Percentiles rank a stretch among this genome's conserved stretches.
Evolutionary conservation across 164 flowering plant genomes (phyloP).

Genomic region (Stephania japonica): DNA sequence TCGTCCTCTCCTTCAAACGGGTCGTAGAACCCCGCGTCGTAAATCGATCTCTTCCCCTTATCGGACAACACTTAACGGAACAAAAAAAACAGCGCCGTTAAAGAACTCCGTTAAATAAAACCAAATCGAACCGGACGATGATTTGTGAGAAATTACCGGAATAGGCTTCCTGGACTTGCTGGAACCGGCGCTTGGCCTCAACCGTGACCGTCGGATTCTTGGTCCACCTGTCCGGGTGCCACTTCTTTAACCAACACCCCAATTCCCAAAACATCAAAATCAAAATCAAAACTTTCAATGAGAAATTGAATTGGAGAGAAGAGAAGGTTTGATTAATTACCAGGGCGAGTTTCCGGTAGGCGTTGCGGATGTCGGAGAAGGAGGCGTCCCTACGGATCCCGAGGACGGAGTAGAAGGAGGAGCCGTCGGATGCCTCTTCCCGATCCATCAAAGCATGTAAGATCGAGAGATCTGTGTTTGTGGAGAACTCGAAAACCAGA

Average conservation of each 20-base stretch:
- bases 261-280: too few species aligned
- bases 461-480: background rate
- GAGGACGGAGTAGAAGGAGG: slow-evolving; percentile 65
- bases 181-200: slow-evolving; percentile 77
- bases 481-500: background rate
- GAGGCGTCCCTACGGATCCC: slow-evolving; percentile 68
- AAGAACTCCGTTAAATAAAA: too few species aligned
- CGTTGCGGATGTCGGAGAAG: slow-evolving; percentile 58
- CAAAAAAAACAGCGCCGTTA: background rate
- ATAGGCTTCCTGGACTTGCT: slow-evolving; percentile 93
- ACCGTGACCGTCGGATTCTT: slow-evolving; percentile 48
- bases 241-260: slow-evolving; percentile 55
- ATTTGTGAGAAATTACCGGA: slow-evolving; percentile 35
- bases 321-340: slow-evolving; percentile 18
- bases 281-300: background rate
- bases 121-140: background rate
- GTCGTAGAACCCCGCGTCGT: slow-evolving; percentile 79
- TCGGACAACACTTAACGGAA: slow-evolving; percentile 33
- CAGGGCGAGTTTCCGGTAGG: slow-evolving; percentile 80
- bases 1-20: slow-evolving; percentile 75
- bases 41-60: slow-evolving; percentile 57
- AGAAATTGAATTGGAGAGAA: background rate
- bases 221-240: slow-evolving; percentile 88
- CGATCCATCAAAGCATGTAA: slow-evolving; percentile 33
- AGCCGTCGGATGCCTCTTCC: slow-evolving; percentile 42